Conservation (phyloP, 352 stramenopile genomes). For the Phytopythium vexans region DNA sequence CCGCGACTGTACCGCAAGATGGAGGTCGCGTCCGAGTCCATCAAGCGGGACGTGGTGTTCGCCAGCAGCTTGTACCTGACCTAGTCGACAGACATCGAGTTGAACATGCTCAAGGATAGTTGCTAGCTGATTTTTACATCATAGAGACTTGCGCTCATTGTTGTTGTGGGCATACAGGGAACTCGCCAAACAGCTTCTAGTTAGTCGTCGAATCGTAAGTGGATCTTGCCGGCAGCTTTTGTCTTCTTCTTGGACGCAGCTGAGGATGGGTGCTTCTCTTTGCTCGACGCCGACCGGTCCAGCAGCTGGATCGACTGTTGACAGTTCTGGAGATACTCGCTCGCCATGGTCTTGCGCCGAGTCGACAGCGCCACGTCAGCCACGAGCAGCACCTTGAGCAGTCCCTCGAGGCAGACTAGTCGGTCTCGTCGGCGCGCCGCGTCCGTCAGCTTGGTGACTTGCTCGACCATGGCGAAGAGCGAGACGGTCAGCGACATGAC, state of each 20-base stretch:
- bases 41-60: slow-evolving; percentile 99
- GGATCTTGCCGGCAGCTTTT: slow-evolving; percentile 9
- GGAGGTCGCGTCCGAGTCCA: slow-evolving; percentile 95
- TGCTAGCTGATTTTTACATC: not conserved
- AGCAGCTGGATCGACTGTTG: slow-evolving; percentile 34
- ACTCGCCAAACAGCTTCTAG: slow-evolving; percentile 4
- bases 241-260: slow-evolving; percentile 2
- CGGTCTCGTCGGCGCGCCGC: slow-evolving; percentile 35
- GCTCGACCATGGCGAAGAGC: slow-evolving; percentile 42
- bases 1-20: slow-evolving; percentile 96
- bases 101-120: not conserved
- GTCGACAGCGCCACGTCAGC: slow-evolving; percentile 25
- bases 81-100: slow-evolving; percentile 14
- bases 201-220: slow-evolving; percentile 31
- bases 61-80: slow-evolving; percentile 94
- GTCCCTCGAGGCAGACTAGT: slow-evolving; percentile 44
- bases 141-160: not conserved
- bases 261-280: not conserved
- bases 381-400: slow-evolving; percentile 30
- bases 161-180: not conserved
- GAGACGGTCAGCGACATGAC: slow-evolving; percentile 24
- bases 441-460: slow-evolving; percentile 34
- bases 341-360: slow-evolving; percentile 22
- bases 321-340: slow-evolving; percentile 47
- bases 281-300: slow-evolving; percentile 5